Base-by-base conservation (phyloP, 306 rosid species). In the Cicer pinnatifidum region DNA sequence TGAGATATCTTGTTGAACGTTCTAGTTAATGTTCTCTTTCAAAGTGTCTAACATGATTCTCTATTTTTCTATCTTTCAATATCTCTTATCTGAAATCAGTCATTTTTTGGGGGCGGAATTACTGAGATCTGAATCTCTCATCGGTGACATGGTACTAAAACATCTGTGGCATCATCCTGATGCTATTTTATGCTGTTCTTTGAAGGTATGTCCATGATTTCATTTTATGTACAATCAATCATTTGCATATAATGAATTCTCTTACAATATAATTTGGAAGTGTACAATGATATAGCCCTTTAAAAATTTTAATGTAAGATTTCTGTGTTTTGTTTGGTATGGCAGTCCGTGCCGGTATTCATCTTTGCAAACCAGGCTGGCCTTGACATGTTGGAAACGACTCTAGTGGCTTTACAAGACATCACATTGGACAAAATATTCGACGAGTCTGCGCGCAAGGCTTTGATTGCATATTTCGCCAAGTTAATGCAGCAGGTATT, bases 301-400 rank as follows among this genome's bases (percentile, higher is more conserved):
- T 39, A 11, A 58, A 16, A 39, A 1, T 6, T 67, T 15, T 7
- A 15, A 23, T 37, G 15, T 5, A 46, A 1, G 37, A 4, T 11
- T 45, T 7, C 43, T 38, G 4, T 62, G 16, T 45, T 66, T 67
- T 62, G 2, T 33, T 43, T 70, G 72, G 35, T 13, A 2, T 76
- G 15, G 78, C 96, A 95, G 99, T 54, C 92, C 0, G 53, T 85
- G 79, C 99, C 97, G 0, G 92, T 91, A 73, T 95, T 91, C 86
- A 85, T 85, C 64, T 95, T 95, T 37, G 97, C 97, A n/a, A 95
- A 95, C 84, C 95, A 95, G 83, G 87, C 97, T 1, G 99, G 99
- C 61, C 97, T 95, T 6, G 99, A 95, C 84, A 95, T 91, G 99
- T 68, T 95, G 78, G 99, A 95, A 78, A 95, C 99, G 38, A 91